These are phyloP conservation scores for Cyclotella cryptica DNA, from an alignment of 108 stramenopile genomes.

Conservation along the genomic window DNA sequence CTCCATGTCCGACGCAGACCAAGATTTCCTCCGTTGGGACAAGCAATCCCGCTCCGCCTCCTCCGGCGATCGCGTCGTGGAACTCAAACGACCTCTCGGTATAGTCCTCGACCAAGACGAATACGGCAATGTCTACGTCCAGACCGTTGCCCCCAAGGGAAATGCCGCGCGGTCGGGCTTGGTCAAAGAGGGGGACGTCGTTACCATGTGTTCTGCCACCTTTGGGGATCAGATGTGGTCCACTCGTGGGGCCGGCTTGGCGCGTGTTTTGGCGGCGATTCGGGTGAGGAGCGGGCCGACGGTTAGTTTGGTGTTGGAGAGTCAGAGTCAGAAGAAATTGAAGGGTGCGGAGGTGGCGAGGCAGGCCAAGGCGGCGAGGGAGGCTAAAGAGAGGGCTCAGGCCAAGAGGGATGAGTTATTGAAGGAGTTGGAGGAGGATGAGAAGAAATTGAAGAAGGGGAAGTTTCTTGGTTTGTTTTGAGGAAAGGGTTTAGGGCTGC, in stretches of 20 bases:
- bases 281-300: slow-evolving; percentile 85
- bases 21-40: slow-evolving; percentile 74
- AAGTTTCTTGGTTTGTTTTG: slow-evolving; percentile 90
- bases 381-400: slow-evolving; percentile 79
- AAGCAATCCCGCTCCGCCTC: slow-evolving; percentile 66
- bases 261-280: slow-evolving; percentile 90
- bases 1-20: slow-evolving; percentile 55
- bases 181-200: slow-evolving; percentile 90
- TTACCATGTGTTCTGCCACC: slow-evolving; percentile 95
- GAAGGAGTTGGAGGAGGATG: slow-evolving; percentile 79
- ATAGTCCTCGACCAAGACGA: slow-evolving; percentile 93
- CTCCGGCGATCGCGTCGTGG: slow-evolving; percentile 87
- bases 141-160: slow-evolving; percentile 89
- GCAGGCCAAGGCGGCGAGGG: slow-evolving; percentile 70
- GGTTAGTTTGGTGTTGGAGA: slow-evolving; percentile 86
- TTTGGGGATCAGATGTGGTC: slow-evolving; percentile 98
- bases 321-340: slow-evolving; percentile 58
- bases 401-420: slow-evolving; percentile 81
- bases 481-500: not conserved
- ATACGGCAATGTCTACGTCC: slow-evolving; percentile 87
- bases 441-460: slow-evolving; percentile 82
- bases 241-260: slow-evolving; percentile 88
- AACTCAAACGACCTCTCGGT: slow-evolving; percentile 91
- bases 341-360: slow-evolving; percentile 71
- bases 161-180: slow-evolving; percentile 92